phyloP scores from a whole-genome alignment of 768 basidiomycete genomes.

The Lactarius quietus region DNA sequence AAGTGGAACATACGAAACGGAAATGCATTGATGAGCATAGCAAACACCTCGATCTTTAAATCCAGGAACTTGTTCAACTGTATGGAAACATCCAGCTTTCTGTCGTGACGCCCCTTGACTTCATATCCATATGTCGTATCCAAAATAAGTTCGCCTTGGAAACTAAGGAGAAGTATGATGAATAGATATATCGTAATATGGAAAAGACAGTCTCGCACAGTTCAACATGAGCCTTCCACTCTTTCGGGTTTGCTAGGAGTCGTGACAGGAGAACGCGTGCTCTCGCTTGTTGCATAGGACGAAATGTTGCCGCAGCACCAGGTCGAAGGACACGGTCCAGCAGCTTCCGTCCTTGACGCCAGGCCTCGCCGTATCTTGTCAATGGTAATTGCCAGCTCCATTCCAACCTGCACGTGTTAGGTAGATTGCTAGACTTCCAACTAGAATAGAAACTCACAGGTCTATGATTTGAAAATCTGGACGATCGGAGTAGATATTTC shows the following conservation, averaged over 20 bases:
- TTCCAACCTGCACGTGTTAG: no score
- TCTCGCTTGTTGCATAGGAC: no score
- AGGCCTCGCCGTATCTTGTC: no score
- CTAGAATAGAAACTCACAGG: constrained; percentile 11
- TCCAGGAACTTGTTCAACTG: not conserved
- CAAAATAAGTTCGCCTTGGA: constrained; percentile 5
- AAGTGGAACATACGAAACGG: constrained; percentile 10
- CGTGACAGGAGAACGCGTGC: not conserved
- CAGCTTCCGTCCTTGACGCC: not conserved
- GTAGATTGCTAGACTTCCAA: no score
- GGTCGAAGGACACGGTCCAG: no score
- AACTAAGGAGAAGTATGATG: not conserved
- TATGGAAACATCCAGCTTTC: not conserved
- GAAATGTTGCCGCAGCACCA: no score
- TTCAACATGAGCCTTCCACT: not conserved
- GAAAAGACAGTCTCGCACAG: no score
- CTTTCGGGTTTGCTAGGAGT: not conserved
- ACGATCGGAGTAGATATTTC: constrained; percentile 32
- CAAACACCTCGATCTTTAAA: not conserved
- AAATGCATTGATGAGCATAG: constrained; percentile 14
- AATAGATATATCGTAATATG: no score
- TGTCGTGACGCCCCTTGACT: not conserved
- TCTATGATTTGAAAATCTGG: not conserved
- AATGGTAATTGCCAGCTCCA: no score
- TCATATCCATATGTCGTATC: constrained; percentile 20